phyloP scores from a whole-genome alignment of 129 eudicot species.

The Centrapalus pauciflorus region DNA sequence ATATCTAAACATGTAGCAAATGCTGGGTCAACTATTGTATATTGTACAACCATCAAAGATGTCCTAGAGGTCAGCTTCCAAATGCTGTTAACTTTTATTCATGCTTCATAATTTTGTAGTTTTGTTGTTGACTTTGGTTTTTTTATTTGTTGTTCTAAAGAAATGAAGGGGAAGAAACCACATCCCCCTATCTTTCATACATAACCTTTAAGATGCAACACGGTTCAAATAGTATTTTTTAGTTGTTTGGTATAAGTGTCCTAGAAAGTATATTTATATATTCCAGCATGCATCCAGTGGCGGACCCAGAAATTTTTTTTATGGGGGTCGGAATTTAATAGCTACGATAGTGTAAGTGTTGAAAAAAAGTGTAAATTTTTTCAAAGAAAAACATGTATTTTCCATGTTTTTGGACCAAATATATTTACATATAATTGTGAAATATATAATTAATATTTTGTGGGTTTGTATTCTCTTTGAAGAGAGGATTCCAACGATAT shows the following conservation, averaged over 20 bases:
- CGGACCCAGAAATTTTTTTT: too few species aligned
- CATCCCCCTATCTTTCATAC: not conserved
- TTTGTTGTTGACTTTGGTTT: not conserved
- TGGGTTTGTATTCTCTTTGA: too few species aligned
- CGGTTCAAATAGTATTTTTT: not conserved
- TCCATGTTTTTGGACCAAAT: too few species aligned
- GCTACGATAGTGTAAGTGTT: too few species aligned
- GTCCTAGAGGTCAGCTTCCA: constrained; percentile 63
- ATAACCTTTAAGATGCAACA: not conserved
- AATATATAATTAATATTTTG: too few species aligned
- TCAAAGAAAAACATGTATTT: too few species aligned
- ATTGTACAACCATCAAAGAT: constrained; percentile 80
- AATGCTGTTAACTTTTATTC: constrained; percentile 7
- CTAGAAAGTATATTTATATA: too few species aligned
- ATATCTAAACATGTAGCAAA: constrained; percentile 47
- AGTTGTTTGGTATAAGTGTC: not conserved
- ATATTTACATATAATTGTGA: too few species aligned
- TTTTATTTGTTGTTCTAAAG: not conserved
- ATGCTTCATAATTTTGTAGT: constrained; percentile 1
- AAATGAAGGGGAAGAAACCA: not conserved
- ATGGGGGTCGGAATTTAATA: too few species aligned
- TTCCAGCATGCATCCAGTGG: too few species aligned
- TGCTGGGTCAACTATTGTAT: constrained; percentile 64
- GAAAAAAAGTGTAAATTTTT: too few species aligned
- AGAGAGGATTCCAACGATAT: too few species aligned